Percentiles rank a stretch among this genome's conserved stretches.
Evolutionary conservation across 1,284 basidiomycete species (phyloP).

Genomic region (Sparassis latifolia): DNA sequence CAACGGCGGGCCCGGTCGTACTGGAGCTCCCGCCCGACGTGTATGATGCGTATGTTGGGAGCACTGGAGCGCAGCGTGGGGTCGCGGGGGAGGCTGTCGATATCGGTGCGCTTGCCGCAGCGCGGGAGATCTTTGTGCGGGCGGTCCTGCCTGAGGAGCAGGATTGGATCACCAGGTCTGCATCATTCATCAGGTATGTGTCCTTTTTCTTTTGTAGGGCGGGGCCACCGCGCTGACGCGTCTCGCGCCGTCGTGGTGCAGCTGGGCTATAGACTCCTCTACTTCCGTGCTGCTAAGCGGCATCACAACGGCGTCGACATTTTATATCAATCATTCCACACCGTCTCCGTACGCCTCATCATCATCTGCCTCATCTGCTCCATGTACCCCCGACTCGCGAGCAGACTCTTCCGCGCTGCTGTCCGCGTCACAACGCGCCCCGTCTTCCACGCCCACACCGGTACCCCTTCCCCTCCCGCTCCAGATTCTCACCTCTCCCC

Average conservation of each 20-base stretch:
- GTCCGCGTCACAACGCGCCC: slow-evolving; percentile 28
- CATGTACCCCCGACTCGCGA: slow-evolving; percentile 3
- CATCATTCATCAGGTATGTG: slow-evolving; percentile 59
- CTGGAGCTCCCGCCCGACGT: slow-evolving; percentile 54
- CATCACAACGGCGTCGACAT: slow-evolving; percentile 55
- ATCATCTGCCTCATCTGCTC: slow-evolving; percentile 22
- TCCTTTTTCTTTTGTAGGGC: neutral
- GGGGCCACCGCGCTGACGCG: neutral
- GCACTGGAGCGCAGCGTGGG: slow-evolving; percentile 11
- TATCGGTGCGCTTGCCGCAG: slow-evolving; percentile 28
- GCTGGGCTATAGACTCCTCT: slow-evolving; percentile 63
- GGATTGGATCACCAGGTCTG: slow-evolving; percentile 69
- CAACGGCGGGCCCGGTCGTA: slow-evolving; percentile 47
- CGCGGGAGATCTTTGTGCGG: slow-evolving; percentile 48
- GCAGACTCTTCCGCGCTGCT: slow-evolving; percentile 17
- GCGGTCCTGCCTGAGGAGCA: slow-evolving; percentile 61
- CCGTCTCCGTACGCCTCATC: slow-evolving; percentile 30
- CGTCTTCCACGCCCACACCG: slow-evolving; percentile 20
- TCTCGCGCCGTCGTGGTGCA: slow-evolving; percentile 20
- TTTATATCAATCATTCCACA: slow-evolving; percentile 54
- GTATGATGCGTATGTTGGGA: slow-evolving; percentile 22
- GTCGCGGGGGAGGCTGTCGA: slow-evolving; percentile 21
- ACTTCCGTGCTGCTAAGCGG: slow-evolving; percentile 60
- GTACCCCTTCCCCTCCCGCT: slow-evolving; percentile 38
- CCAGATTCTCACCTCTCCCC: slow-evolving; percentile 56